phyloP scores from a whole-genome alignment of 1,284 basidiomycete species.

The Chalciporus sp. region DNA sequence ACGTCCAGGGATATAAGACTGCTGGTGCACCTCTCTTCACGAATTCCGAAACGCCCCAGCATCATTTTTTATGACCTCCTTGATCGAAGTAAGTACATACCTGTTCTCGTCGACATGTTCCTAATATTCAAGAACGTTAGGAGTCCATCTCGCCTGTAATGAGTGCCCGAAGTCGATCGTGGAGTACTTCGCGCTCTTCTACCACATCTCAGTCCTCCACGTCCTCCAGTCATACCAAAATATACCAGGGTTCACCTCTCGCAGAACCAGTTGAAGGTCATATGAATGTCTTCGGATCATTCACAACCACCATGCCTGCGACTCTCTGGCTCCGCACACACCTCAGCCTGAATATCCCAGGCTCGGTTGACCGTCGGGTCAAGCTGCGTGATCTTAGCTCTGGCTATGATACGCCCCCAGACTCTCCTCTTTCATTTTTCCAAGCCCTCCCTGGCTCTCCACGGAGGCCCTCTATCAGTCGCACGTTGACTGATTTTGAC shows the following conservation, averaged over 20 bases:
- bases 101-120: background rate
- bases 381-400: slow-evolving; percentile 14
- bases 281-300: slow-evolving; percentile 49
- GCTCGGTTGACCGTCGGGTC: slow-evolving; percentile 1
- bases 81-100: background rate
- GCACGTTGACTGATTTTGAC: slow-evolving; percentile 33
- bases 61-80: background rate
- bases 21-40: background rate
- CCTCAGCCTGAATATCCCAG: slow-evolving; percentile 24
- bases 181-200: slow-evolving; percentile 30
- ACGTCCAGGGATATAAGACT: background rate
- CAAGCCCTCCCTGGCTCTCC: slow-evolving; percentile 13
- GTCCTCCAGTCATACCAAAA: slow-evolving; percentile 31
- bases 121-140: background rate
- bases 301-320: slow-evolving; percentile 42
- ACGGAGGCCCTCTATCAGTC: slow-evolving; percentile 40
- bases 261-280: slow-evolving; percentile 33
- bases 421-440: slow-evolving; percentile 34
- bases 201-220: slow-evolving; percentile 34
- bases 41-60: background rate
- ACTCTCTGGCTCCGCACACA: slow-evolving; percentile 25
- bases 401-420: slow-evolving; percentile 30
- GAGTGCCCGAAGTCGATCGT: slow-evolving; percentile 13
- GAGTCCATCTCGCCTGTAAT: background rate
- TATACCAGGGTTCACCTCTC: slow-evolving; percentile 33